A percentile compares a stretch with the other conserved stretches of the same genome.
These are phyloP conservation scores for Neonectria neomacrospora DNA, from an alignment of 2,329 filamentous ascomycete species.

Conservation along the genomic window DNA sequence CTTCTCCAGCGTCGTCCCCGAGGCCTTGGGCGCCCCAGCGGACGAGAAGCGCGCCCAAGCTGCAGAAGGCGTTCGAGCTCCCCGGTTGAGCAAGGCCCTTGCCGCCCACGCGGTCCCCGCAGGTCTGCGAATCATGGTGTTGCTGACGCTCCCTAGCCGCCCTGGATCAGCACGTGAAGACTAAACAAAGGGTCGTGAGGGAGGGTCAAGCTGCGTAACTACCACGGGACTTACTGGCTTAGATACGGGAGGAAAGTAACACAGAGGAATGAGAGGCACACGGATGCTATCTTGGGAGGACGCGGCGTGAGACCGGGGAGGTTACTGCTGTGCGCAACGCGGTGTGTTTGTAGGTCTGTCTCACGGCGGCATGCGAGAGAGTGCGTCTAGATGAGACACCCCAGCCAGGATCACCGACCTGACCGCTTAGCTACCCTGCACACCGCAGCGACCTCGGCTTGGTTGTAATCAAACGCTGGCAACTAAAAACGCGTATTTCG, in stretches of 20 bases:
- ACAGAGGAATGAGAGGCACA: neutral
- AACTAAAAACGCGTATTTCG: too few relatives aligned
- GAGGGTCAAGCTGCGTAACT: neutral
- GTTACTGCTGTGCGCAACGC: neutral
- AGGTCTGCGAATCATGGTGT: slow-evolving; percentile 32
- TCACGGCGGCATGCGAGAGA: neutral
- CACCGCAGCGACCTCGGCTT: neutral
- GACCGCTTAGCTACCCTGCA: slow-evolving; percentile 2
- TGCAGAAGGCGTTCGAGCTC: neutral
- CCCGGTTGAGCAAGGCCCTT: slow-evolving; percentile 11
- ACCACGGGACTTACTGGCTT: neutral
- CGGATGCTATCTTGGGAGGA: neutral
- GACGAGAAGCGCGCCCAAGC: slow-evolving; percentile 31
- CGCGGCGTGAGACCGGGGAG: neutral
- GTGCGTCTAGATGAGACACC: neutral
- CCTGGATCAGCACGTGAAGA: slow-evolving; percentile 8
- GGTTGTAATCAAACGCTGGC: too few relatives aligned
- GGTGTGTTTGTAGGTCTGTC: neutral
- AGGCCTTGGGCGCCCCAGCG: slow-evolving; percentile 14
- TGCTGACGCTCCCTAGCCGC: neutral
- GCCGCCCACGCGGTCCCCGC: neutral
- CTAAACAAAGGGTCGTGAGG: neutral
- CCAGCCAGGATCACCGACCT: neutral
- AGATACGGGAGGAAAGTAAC: neutral
- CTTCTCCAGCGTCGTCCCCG: slow-evolving; percentile 15